These are phyloP conservation scores for Talaromyces sp. DNA, from an alignment of 2,329 filamentous ascomycete species.

Conservation along the genomic window DNA sequence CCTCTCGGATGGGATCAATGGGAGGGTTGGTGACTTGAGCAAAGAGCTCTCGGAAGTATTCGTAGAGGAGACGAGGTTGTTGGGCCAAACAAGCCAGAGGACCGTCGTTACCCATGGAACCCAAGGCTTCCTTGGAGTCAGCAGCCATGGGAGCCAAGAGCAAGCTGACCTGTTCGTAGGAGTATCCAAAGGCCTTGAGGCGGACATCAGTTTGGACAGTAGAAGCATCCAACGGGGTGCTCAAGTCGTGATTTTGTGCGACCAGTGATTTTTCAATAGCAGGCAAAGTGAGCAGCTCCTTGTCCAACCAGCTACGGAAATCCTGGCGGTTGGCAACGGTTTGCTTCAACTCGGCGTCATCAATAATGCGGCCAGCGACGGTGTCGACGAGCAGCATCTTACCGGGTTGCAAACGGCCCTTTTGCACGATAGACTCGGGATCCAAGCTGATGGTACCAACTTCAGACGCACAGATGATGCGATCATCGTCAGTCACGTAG, in stretches of 20 bases:
- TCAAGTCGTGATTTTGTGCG: constrained; percentile 55
- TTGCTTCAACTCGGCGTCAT: constrained; percentile 85
- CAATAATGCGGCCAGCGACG: constrained; percentile 82
- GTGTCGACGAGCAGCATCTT: constrained; percentile 97
- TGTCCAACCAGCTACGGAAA: constrained; percentile 82
- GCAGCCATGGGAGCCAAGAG: constrained; percentile 92
- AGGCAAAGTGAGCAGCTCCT: constrained; percentile 75
- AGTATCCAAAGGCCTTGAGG: constrained; percentile 85
- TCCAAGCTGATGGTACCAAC: constrained; percentile 91
- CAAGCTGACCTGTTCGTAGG: constrained; percentile 88
- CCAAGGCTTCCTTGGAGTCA: constrained; percentile 93
- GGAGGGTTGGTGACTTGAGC: constrained; percentile 97
- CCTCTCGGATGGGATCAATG: constrained; percentile 94
- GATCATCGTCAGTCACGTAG: constrained; percentile 94
- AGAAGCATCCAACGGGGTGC: constrained; percentile 59
- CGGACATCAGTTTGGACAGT: constrained; percentile 78
- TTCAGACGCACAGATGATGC: constrained; percentile 94
- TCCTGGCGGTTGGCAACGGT: constrained; percentile 81
- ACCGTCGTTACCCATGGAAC: constrained; percentile 96
- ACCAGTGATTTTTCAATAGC: constrained; percentile 60
- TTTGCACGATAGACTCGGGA: constrained; percentile 82
- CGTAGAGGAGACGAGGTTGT: constrained; percentile 80
- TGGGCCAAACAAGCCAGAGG: constrained; percentile 87
- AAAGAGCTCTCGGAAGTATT: constrained; percentile 97
- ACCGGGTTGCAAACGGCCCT: constrained; percentile 87